Base-by-base conservation (phyloP, 352 stramenopile genomes). In the Pythium grandisporangium region DNA sequence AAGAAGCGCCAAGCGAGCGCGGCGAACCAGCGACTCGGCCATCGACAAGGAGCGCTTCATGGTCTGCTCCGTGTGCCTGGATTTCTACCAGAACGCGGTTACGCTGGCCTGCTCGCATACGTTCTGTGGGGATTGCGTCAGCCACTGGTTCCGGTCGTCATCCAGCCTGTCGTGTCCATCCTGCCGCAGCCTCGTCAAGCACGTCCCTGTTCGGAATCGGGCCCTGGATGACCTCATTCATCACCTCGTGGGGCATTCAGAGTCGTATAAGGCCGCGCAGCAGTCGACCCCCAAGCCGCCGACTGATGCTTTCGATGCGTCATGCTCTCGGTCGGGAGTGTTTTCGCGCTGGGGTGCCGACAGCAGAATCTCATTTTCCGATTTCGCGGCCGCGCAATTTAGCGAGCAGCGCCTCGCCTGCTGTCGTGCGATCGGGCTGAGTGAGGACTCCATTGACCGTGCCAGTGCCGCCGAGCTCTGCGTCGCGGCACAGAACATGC, bases 61-160 rank as follows among this genome's bases (percentile, higher is more conserved):
- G 70, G 60, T 82, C 41, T 93, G 80, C 30, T 58, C 80, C 1
- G 76, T 93, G 30, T 93, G 80, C 53, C 63, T 90, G 23, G 79
- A 93, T 42, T 90, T 78, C 46, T 93, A 79, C 40, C 65, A 87
- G 32, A 59, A 66, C 22, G 86, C 73, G 47, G 74, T 71, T 29
- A 93, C 80, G 33, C 55, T 93, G 32, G 55, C 77, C 10, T 93
- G 80, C 42, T 93, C 80, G 3, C 80, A 93, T 44, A 90, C 80
- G 6, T 93, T 93, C 48, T 93, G 80, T 32, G 71, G 77, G 17
- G 48, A 68, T 40, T 93, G 80, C 36, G 67, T 93, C 47, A 78
- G 63, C 41, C 75, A 66, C 36, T 93, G 80, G 80, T 86, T 93
- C 54, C 70, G 74, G 21, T 43, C 52, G 24, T 48, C 32, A 17